Base-by-base conservation (phyloP, 108 stramenopile genomes). In the Parmales sp. region DNA sequence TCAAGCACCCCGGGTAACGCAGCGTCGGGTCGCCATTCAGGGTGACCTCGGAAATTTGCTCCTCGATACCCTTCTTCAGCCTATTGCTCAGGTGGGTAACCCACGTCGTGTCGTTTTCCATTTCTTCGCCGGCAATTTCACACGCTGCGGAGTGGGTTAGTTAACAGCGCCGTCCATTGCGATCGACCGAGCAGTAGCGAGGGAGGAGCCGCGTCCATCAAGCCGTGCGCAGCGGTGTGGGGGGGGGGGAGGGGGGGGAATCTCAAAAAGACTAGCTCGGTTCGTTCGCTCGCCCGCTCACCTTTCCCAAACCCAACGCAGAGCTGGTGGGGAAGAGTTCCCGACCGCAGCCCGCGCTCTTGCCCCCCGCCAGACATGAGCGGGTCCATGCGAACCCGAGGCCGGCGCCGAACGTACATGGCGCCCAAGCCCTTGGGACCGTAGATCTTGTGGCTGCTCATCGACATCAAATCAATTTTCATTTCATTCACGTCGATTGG, bases 351-450 rank as follows among this genome's bases (percentile, higher is more conserved):
- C 4, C 95, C 97, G 64, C 97, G 83, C 75, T 99, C 98, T 80
- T 99, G 98, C 20, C 98, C 98, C 23, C 98, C 98, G 36, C 98
- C 98, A 16, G 81, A 86, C 26, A 99, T 87, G 54, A 97, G 70
- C 2, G 96, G 96, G 76, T 96, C 95, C n/a, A 99, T 79, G 38
- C 96, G 90, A 11, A 98, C 93, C 19, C 98, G 90, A 2, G 98
- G 97, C 50, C 91, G 80, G 37, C 96, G 88, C 19, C 98, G 80
- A 29, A 98, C 86, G 80, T 96, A 98, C 16, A 99, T 70, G 6
- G 93, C 98, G 19, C 98, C 98, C 29, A 99, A 79, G 4, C 98
- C 98, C 80, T 98, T 99, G 39, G 98, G 96, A 25, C 98, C 98
- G 78, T 98, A 99, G 2, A 99, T 70, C 79, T 99, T 99, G 79